A percentile compares a stretch with the other conserved stretches of the same genome.
Conservation (phyloP, 2,329 filamentous ascomycete genomes). For the Cladophialophora psammophila region DNA sequence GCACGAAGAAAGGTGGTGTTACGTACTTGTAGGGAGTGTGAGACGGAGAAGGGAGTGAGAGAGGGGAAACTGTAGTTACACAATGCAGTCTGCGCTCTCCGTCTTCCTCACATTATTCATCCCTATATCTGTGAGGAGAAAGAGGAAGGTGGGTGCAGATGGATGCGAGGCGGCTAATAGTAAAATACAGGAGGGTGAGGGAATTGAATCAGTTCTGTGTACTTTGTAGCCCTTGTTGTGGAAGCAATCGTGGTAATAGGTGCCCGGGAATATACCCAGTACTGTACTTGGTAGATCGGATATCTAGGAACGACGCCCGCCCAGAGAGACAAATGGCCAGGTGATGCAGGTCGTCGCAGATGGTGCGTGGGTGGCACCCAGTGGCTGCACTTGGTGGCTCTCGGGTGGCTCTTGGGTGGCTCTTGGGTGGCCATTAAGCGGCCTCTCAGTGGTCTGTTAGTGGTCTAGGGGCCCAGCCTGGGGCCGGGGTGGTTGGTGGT, state of each 20-base stretch:
- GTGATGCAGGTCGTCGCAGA: conserved; percentile 7
- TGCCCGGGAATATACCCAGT: neutral
- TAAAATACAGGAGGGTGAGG: neutral
- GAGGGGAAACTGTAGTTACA: neutral
- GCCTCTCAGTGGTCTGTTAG: no score
- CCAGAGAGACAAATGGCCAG: neutral
- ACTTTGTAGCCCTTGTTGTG: no score
- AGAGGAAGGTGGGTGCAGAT: neutral
- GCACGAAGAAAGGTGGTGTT: neutral
- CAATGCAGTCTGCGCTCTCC: neutral
- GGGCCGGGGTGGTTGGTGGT: neutral
- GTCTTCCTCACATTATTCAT: neutral
- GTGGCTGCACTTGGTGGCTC: neutral
- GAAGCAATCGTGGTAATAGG: neutral
- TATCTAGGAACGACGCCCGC: conserved; percentile 2
- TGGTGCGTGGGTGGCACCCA: conserved; percentile 13
- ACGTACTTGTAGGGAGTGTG: conserved; percentile 2
- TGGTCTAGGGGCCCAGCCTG: neutral
- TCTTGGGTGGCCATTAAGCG: no score
- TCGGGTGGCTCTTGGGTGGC: no score
- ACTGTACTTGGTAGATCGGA: neutral
- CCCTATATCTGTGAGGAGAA: neutral
- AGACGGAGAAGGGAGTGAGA: neutral
- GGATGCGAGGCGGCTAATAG: neutral
- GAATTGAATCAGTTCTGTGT: no score